phyloP scores from a whole-genome alignment of 2,329 filamentous ascomycete genomes.

The Cercospora sesami region DNA sequence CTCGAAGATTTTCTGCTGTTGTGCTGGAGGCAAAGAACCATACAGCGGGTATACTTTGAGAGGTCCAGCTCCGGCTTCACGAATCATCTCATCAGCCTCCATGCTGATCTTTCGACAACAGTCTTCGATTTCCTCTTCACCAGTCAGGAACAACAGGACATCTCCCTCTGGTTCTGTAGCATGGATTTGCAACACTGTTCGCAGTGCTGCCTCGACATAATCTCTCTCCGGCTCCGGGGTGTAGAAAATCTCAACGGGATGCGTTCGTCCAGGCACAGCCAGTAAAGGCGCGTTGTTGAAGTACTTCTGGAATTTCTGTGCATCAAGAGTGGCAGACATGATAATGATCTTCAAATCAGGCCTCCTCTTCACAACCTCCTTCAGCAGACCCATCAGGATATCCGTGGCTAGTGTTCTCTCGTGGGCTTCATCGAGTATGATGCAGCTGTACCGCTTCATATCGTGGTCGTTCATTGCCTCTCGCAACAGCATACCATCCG shows the following conservation, averaged over 20 bases:
- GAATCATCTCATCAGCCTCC: constrained; percentile 86
- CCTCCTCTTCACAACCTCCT: constrained; percentile 79
- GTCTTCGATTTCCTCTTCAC: constrained; percentile 98
- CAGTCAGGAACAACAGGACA: constrained; percentile 90
- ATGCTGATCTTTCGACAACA: constrained; percentile 87
- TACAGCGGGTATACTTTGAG: constrained; percentile 91
- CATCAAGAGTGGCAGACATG: constrained; percentile 97
- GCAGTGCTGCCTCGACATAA: constrained; percentile 91
- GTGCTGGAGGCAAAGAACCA: constrained; percentile 83
- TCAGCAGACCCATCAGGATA: constrained; percentile 93
- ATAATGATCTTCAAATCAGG: constrained; percentile 96
- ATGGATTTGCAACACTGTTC: constrained; percentile 95
- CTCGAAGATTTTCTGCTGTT: constrained; percentile 87
- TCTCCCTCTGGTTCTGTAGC: constrained; percentile 90
- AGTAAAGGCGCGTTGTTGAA: constrained; percentile 93
- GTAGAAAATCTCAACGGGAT: constrained; percentile 98
- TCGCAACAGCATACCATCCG: constrained; percentile 94
- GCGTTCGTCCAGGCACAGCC: constrained; percentile 89
- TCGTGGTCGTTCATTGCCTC: constrained; percentile 96
- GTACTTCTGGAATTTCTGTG: constrained; percentile 96
- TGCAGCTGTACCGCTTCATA: constrained; percentile 89
- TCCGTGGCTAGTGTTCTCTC: constrained; percentile 96
- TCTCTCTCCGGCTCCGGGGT: constrained; percentile 94
- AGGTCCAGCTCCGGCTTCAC: constrained; percentile 88
- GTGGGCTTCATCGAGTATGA: constrained; percentile 98